Conservation (phyloP, 495 filamentous ascomycete genomes). For the Poronia punctata region DNA sequence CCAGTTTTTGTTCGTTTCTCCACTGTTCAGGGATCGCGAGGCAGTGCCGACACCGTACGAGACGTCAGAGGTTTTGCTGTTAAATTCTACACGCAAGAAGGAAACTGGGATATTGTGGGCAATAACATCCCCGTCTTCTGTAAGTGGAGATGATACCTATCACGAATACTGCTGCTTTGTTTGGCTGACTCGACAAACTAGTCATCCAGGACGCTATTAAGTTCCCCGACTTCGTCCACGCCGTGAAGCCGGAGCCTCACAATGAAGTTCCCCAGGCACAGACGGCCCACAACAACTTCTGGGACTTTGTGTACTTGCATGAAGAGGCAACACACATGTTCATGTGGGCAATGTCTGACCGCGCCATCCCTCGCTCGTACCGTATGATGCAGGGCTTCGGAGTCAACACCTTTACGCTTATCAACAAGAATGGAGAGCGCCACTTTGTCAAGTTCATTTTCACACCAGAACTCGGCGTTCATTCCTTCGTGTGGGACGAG, state of each 20-base stretch:
- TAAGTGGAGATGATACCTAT: no score
- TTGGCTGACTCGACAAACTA: background rate
- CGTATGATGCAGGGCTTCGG: slow-evolving; percentile 93
- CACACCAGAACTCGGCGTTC: slow-evolving; percentile 70
- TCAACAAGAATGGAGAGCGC: slow-evolving; percentile 63
- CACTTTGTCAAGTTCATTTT: slow-evolving; percentile 80
- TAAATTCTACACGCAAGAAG: slow-evolving; percentile 64
- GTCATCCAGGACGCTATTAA: slow-evolving; percentile 66
- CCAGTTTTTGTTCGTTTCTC: slow-evolving; percentile 79
- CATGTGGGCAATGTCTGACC: slow-evolving; percentile 75
- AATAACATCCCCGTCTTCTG: slow-evolving; percentile 63
- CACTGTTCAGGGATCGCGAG: slow-evolving; percentile 70
- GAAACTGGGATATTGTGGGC: slow-evolving; percentile 57
- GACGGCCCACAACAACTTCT: slow-evolving; percentile 59
- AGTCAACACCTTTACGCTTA: slow-evolving; percentile 73
- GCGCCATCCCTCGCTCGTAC: slow-evolving; percentile 70
- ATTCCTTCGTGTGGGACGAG: slow-evolving; percentile 85
- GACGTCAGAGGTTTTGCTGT: slow-evolving; percentile 78
- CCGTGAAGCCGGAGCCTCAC: slow-evolving; percentile 77
- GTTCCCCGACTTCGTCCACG: slow-evolving; percentile 71
- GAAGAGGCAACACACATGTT: slow-evolving; percentile 79
- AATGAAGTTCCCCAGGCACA: slow-evolving; percentile 59
- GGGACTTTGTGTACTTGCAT: slow-evolving; percentile 58
- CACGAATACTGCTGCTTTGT: background rate
- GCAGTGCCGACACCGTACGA: slow-evolving; percentile 72